A percentile compares a stretch with the other conserved stretches of the same genome.
These are phyloP conservation scores for Ceratopteris richardii DNA, from an alignment of 75 land plant genomes.

Conservation along the genomic window DNA sequence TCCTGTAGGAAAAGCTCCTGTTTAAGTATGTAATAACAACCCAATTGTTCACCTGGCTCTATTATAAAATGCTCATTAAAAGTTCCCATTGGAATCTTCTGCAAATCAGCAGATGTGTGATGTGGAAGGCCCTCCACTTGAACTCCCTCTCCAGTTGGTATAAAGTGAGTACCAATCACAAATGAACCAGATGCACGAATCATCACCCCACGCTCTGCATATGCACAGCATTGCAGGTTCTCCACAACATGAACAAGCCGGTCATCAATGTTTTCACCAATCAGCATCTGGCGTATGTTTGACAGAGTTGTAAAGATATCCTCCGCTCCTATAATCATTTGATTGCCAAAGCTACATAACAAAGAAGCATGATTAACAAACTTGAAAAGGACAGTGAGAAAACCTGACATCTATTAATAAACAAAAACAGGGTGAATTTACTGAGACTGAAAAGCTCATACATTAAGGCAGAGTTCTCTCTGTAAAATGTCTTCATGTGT, in stretches of 20 bases:
- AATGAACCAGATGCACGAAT: conserved; percentile 93
- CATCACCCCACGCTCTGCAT: conserved; percentile 69
- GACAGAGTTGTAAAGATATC: conserved; percentile 55
- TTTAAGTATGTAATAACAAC: conserved; percentile 54
- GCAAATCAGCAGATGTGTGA: conserved; percentile 42
- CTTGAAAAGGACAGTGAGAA: no score
- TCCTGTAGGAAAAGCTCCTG: conserved; percentile 87
- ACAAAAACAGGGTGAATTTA: not conserved
- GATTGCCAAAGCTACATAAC: conserved; percentile 56
- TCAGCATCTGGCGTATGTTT: conserved; percentile 59
- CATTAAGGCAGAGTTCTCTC: conserved; percentile 66
- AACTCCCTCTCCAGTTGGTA: conserved; percentile 82
- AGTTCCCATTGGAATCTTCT: conserved; percentile 59
- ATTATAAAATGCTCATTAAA: conserved; percentile 84
- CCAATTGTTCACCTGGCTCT: conserved; percentile 60
- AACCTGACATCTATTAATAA: no score
- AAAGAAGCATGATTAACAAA: not conserved
- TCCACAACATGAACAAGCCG: conserved; percentile 91
- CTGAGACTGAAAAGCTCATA: conserved; percentile 11
- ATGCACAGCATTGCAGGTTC: conserved; percentile 79
- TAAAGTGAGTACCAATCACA: conserved; percentile 82
- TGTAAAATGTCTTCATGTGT: conserved; percentile 58
- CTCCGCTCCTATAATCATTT: conserved; percentile 45
- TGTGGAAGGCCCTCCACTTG: conserved; percentile 87
- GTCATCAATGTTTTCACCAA: conserved; percentile 66